A percentile compares a stretch with the other conserved stretches of the same genome.
These are phyloP conservation scores for Nakazawaea anatomiae DNA, from an alignment of 805 yeast genomes.

Conservation along the genomic window DNA sequence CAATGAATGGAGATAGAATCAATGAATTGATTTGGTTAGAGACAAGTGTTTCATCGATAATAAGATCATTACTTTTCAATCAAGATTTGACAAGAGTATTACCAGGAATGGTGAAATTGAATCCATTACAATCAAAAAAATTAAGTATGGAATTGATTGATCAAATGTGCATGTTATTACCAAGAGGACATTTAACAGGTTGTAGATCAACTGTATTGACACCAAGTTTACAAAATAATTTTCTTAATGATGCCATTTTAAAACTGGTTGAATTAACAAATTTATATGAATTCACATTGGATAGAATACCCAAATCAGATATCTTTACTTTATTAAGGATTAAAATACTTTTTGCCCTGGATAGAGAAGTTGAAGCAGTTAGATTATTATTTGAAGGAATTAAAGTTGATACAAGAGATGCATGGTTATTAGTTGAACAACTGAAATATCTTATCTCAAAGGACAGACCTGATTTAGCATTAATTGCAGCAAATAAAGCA, in stretches of 20 bases:
- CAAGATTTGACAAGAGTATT: slow-evolving; percentile 49
- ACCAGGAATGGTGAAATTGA: slow-evolving; percentile 53
- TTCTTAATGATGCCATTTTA: slow-evolving; percentile 44
- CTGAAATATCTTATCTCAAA: slow-evolving; percentile 56
- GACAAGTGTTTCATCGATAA: slow-evolving; percentile 48
- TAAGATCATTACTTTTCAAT: slow-evolving; percentile 47
- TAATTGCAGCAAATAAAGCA: slow-evolving; percentile 51
- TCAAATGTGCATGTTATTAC: slow-evolving; percentile 37
- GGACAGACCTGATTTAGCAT: slow-evolving; percentile 48
- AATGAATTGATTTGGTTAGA: slow-evolving; percentile 49
- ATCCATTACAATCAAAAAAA: slow-evolving; percentile 33
- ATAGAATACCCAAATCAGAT: slow-evolving; percentile 24
- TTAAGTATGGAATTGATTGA: slow-evolving; percentile 31
- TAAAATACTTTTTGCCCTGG: slow-evolving; percentile 30
- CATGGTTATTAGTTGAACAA: slow-evolving; percentile 55
- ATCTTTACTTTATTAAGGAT: slow-evolving; percentile 31
- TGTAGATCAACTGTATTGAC: slow-evolving; percentile 26
- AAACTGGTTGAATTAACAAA: slow-evolving; percentile 33
- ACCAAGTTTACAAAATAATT: slow-evolving; percentile 38
- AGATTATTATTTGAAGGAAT: slow-evolving; percentile 34
- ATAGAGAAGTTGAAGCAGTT: slow-evolving; percentile 45
- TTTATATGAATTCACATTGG: slow-evolving; percentile 33
- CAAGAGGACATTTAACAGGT: slow-evolving; percentile 43
- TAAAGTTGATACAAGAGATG: slow-evolving; percentile 42
- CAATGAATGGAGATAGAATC: slow-evolving; percentile 47